A percentile compares a stretch with the other conserved stretches of the same genome.
These are phyloP conservation scores for Hsuehochloa calcarea DNA, from an alignment of 176 grass and related monocot species.

Conservation along the genomic window DNA sequence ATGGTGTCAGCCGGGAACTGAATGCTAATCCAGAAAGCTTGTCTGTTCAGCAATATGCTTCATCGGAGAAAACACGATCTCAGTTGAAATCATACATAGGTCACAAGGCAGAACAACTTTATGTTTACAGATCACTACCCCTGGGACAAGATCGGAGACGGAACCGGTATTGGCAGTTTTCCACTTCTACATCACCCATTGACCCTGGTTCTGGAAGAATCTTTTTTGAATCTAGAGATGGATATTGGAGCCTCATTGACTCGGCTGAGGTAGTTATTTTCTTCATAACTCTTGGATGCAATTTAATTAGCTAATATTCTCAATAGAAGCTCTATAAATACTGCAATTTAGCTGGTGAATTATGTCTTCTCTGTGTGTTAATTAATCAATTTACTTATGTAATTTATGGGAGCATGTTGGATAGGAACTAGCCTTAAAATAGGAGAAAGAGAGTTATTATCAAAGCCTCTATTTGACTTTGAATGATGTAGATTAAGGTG, in stretches of 20 bases:
- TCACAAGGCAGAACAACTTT: conserved; percentile 82
- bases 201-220: conserved; percentile 94
- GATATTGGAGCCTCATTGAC: conserved; percentile 84
- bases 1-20: conserved; percentile 47
- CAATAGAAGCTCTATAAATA: not conserved
- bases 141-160: conserved; percentile 95
- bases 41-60: conserved; percentile 69
- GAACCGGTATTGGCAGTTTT: conserved; percentile 94
- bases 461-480: not conserved
- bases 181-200: conserved; percentile 69
- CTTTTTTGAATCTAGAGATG: conserved; percentile 86
- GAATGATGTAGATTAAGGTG: not conserved
- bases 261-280: conserved; percentile 70
- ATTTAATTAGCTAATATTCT: not conserved
- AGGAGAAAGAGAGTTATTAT: not conserved
- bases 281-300: conserved; percentile 4
- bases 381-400: not conserved
- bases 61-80: conserved; percentile 80
- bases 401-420: not conserved
- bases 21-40: conserved; percentile 47
- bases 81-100: conserved; percentile 82
- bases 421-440: not conserved
- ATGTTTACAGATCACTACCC: conserved; percentile 82
- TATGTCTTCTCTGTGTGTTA: conserved; percentile 11
- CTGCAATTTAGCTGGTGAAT: not conserved